phyloP scores from a whole-genome alignment of 108 stramenopile species.

The Asterionellopsis glacialis region DNA sequence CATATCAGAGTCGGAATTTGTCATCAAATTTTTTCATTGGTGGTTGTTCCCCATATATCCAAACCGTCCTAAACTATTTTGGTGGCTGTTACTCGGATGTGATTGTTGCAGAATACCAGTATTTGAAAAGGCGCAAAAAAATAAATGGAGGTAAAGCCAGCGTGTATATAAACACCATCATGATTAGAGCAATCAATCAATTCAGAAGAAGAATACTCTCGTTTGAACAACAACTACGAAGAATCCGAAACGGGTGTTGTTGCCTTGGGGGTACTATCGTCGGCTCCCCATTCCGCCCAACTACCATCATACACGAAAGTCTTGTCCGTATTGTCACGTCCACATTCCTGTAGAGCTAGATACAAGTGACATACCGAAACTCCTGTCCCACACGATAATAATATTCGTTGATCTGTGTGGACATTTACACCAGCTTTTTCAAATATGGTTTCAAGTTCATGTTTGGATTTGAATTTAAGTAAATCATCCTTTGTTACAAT shows the following conservation, averaged over 20 bases:
- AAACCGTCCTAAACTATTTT: too few relatives aligned
- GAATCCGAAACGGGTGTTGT: background rate
- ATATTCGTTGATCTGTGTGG: slow-evolving; percentile 33
- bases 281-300: slow-evolving; percentile 70
- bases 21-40: too few relatives aligned
- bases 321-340: slow-evolving; percentile 36
- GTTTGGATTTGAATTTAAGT: slow-evolving; percentile 37
- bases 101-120: too few relatives aligned
- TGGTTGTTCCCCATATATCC: too few relatives aligned
- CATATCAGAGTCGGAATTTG: too few relatives aligned
- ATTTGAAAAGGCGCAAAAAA: too few relatives aligned
- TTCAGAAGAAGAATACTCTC: too few relatives aligned
- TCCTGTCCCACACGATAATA: slow-evolving; percentile 68
- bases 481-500: slow-evolving; percentile 40
- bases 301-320: slow-evolving; percentile 68
- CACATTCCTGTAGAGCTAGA: slow-evolving; percentile 60
- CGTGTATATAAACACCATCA: too few relatives aligned
- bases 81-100: too few relatives aligned
- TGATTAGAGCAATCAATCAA: too few relatives aligned
- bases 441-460: slow-evolving; percentile 44
- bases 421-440: slow-evolving; percentile 41
- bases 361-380: slow-evolving; percentile 62
- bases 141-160: too few relatives aligned
- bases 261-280: slow-evolving; percentile 46
- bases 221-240: too few relatives aligned